A percentile compares a stretch with the other conserved stretches of the same genome.
phyloP scores from a whole-genome alignment of 148 eudicot species.

The Fagopyrum homotropicum region DNA sequence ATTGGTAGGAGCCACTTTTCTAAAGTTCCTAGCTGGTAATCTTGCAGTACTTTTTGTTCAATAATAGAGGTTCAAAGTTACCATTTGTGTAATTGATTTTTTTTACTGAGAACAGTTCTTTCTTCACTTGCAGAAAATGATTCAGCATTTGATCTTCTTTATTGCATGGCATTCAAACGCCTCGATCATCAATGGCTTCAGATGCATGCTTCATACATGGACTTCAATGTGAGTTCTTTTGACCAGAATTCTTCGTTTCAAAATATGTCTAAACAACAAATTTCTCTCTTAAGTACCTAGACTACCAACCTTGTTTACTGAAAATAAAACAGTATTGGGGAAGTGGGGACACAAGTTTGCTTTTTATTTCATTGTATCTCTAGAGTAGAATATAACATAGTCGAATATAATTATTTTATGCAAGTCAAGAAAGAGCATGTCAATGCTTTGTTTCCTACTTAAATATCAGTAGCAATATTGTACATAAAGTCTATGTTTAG shows the following conservation, averaged over 20 bases:
- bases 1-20: constrained; percentile 75
- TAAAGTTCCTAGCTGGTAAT: constrained; percentile 79
- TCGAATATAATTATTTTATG: too few relatives aligned
- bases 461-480: too few relatives aligned
- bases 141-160: constrained; percentile 85
- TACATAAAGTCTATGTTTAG: too few relatives aligned
- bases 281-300: too few relatives aligned
- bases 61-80: background rate
- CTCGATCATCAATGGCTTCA: constrained; percentile 91
- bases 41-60: background rate
- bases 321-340: too few relatives aligned
- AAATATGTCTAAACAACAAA: background rate
- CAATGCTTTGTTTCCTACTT: too few relatives aligned
- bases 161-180: constrained; percentile 88
- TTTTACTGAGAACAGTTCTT: background rate
- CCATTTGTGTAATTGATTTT: background rate
- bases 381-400: too few relatives aligned
- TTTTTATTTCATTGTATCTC: too few relatives aligned
- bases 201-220: constrained; percentile 99
- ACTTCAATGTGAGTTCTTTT: constrained; percentile 75
- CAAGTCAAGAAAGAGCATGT: too few relatives aligned
- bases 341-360: too few relatives aligned
- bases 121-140: constrained; percentile 59
- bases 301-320: too few relatives aligned
- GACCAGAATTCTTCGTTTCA: background rate